Evolutionary conservation across 768 basidiomycete genomes (phyloP).

Genomic region (Pleurotus giganteus): DNA sequence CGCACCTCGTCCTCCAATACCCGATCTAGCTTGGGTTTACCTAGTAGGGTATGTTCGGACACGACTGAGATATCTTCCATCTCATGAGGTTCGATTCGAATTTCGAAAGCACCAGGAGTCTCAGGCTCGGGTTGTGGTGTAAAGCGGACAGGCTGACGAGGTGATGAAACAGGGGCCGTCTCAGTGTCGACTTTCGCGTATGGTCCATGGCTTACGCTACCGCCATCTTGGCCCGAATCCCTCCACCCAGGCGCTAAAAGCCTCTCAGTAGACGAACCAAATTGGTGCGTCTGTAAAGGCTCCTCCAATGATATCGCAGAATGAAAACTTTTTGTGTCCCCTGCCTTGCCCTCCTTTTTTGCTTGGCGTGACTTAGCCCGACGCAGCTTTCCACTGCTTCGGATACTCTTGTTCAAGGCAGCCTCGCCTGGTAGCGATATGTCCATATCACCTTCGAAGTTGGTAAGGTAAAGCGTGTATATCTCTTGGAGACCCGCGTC

Average conservation of each 20-base stretch:
- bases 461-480: constrained; percentile 63
- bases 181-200: no score
- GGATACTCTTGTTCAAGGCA: constrained; percentile 47
- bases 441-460: constrained; percentile 77
- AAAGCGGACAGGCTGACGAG: background rate
- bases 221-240: background rate
- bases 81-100: constrained; percentile 54
- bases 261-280: background rate
- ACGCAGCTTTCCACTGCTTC: constrained; percentile 60
- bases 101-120: background rate
- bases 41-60: constrained; percentile 61
- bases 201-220: background rate
- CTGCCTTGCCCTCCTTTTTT: background rate
- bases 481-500: constrained; percentile 38
- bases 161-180: background rate
- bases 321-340: background rate
- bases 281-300: background rate
- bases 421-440: constrained; percentile 54
- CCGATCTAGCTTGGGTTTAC: constrained; percentile 62
- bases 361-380: constrained; percentile 31
- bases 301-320: background rate
- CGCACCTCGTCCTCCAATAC: constrained; percentile 67
- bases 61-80: constrained; percentile 55
- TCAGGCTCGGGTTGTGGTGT: background rate
- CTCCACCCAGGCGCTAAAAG: background rate